Evolutionary conservation across 345 rosid genomes (phyloP).

Genomic region (Melaleuca alternifolia): DNA sequence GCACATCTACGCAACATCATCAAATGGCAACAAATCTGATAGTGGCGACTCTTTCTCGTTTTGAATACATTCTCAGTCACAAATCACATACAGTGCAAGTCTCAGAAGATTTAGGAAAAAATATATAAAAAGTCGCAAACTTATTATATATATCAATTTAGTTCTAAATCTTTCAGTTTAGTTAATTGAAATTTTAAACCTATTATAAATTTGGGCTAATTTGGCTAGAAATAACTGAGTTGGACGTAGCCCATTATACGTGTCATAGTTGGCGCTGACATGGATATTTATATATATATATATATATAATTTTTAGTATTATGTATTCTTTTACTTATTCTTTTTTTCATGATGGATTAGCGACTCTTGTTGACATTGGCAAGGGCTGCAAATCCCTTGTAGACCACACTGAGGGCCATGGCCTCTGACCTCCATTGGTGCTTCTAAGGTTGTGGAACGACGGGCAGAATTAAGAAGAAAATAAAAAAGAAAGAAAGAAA

Average conservation of each 20-base stretch:
- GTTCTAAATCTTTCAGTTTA: too few relatives aligned
- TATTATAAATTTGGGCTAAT: neutral
- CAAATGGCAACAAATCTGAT: neutral
- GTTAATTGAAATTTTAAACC: rapidly evolving
- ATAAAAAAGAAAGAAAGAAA: too few relatives aligned
- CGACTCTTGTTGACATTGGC: too few relatives aligned
- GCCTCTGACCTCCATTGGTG: too few relatives aligned
- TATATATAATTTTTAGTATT: too few relatives aligned
- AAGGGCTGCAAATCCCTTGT: too few relatives aligned
- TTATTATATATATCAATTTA: too few relatives aligned
- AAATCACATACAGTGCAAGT: neutral
- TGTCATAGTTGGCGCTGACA: neutral
- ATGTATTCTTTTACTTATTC: too few relatives aligned
- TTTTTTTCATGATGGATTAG: too few relatives aligned
- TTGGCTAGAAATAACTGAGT: neutral
- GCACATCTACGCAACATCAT: neutral
- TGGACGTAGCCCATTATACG: rapidly evolving
- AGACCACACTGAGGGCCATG: too few relatives aligned
- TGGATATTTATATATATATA: too few relatives aligned
- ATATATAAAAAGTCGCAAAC: neutral
- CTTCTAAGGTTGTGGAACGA: neutral
- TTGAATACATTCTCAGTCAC: neutral
- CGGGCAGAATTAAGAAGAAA: neutral
- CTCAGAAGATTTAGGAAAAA: neutral
- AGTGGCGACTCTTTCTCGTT: neutral